phyloP scores from a whole-genome alignment of 1,284 basidiomycete genomes.

The Rhodotorula sp. region DNA sequence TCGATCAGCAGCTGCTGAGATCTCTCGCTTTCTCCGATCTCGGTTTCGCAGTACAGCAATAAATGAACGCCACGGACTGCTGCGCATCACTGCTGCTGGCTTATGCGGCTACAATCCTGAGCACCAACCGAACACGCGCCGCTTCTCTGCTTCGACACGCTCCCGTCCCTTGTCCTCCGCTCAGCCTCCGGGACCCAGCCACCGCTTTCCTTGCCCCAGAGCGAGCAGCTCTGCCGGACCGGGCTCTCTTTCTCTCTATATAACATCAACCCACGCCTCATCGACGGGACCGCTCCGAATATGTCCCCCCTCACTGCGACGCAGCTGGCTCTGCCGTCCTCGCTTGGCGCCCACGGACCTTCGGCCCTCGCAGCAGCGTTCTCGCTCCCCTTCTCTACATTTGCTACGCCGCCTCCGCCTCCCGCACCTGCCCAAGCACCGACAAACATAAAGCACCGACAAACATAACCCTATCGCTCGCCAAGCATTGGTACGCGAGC shows the following conservation, averaged over 20 bases:
- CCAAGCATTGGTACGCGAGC: conserved; percentile 1
- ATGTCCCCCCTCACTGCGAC: conserved; percentile 1
- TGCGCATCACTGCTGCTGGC: no score
- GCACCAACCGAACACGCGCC: no score
- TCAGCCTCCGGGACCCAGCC: neutral
- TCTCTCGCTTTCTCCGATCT: no score
- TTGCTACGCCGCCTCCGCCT: neutral
- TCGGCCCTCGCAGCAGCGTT: conserved; percentile 5
- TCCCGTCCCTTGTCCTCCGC: neutral
- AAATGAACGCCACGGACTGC: no score
- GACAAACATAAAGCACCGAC: neutral
- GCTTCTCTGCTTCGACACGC: no score
- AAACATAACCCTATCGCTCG: neutral
- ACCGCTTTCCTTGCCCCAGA: neutral
- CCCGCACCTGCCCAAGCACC: neutral
- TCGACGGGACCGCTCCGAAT: neutral
- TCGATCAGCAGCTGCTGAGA: neutral
- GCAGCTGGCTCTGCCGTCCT: neutral
- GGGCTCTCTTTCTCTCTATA: neutral
- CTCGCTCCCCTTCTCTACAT: neutral
- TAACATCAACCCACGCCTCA: neutral
- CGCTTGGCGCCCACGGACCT: neutral
- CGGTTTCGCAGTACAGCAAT: no score
- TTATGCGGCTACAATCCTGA: no score
- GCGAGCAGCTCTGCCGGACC: neutral